phyloP scores from a whole-genome alignment of 164 flowering plant species.

The Echeveria elegans region DNA sequence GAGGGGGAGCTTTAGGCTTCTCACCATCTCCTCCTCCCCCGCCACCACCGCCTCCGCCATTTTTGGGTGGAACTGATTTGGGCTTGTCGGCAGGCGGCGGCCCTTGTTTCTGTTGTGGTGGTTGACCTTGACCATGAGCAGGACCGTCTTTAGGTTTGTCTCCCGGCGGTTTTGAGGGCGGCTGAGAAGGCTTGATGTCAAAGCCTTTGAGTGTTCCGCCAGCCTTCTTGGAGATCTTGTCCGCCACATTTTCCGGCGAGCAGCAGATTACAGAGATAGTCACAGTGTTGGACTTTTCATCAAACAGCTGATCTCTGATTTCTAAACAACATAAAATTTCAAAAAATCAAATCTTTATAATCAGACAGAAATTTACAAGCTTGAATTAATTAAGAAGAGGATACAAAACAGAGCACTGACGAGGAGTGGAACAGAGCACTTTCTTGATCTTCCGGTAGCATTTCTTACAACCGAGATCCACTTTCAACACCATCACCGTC shows the following conservation, averaged over 20 bases:
- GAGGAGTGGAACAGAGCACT: constrained; percentile 23
- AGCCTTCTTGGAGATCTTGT: constrained; percentile 42
- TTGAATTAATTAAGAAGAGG: neutral
- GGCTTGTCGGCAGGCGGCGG: constrained; percentile 1
- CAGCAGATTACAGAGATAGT: constrained; percentile 43
- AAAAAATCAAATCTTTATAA: constrained; percentile 3
- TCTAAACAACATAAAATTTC: constrained; percentile 28
- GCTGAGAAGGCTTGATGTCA: constrained; percentile 21
- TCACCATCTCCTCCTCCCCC: neutral
- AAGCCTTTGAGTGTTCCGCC: constrained; percentile 34
- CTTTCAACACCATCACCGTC: constrained; percentile 24
- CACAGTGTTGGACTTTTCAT: constrained; percentile 44
- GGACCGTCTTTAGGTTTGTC: constrained; percentile 8
- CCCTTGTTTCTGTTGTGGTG: neutral
- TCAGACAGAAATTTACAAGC: neutral
- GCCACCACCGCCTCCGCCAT: neutral
- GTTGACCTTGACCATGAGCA: too few species aligned
- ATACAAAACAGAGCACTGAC: constrained; percentile 14
- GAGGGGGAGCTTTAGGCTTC: neutral
- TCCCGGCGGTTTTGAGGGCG: neutral
- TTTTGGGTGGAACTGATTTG: neutral
- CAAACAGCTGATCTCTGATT: constrained; percentile 36
- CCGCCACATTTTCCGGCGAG: constrained; percentile 39
- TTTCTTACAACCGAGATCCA: constrained; percentile 31
- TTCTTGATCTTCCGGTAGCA: constrained; percentile 35